These are phyloP conservation scores for Larix kaempferi DNA, from an alignment of 75 land plant genomes.

Conservation along the genomic window DNA sequence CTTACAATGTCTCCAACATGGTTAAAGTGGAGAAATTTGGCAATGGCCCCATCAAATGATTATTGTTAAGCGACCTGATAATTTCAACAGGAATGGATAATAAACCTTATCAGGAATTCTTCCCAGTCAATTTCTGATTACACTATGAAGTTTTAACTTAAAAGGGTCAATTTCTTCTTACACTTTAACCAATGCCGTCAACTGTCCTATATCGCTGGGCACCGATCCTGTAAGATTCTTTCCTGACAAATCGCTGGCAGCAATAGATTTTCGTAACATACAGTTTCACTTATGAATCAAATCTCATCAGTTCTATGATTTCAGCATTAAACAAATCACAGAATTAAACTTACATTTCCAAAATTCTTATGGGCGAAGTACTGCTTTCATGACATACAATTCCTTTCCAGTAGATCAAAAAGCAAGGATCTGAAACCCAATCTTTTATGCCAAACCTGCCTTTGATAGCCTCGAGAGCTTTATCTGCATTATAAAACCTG, in stretches of 20 bases:
- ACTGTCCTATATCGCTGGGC: not conserved
- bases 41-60: not conserved
- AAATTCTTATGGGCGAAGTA: not conserved
- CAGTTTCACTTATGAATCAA: not conserved
- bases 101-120: too few species aligned
- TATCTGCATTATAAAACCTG: not conserved
- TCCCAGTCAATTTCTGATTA: too few species aligned
- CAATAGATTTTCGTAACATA: not conserved
- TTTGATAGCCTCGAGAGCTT: not conserved
- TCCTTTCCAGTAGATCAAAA: not conserved
- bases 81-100: not conserved
- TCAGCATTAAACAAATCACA: not conserved
- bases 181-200: not conserved
- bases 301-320: not conserved
- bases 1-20: not conserved
- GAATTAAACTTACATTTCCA: not conserved
- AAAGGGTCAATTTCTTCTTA: not conserved
- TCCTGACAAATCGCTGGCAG: not conserved
- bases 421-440: constrained; percentile 3
- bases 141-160: too few species aligned
- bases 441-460: not conserved
- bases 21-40: not conserved
- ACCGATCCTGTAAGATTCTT: not conserved
- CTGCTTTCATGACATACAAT: not conserved
- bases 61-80: not conserved